A percentile compares a stretch with the other conserved stretches of the same genome.
phyloP scores from a whole-genome alignment of 257 asterid species.

The Solanum bulbocastanum region DNA sequence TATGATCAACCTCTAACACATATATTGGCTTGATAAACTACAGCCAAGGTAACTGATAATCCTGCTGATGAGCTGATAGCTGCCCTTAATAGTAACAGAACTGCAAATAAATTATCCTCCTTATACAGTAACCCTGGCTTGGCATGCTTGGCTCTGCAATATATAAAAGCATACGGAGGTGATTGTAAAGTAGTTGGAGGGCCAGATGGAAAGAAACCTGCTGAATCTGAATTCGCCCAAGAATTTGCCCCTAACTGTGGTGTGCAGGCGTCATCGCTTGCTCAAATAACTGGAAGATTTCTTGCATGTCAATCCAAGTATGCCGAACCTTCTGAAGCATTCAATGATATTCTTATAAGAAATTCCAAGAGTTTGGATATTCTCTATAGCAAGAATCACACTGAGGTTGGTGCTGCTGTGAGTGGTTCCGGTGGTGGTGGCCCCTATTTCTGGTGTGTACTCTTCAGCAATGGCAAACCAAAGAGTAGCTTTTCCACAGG shows the following conservation, averaged over 20 bases:
- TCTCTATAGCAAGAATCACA: constrained; percentile 56
- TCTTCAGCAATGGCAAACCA: constrained; percentile 64
- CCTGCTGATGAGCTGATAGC: constrained; percentile 76
- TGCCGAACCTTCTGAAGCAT: constrained; percentile 41
- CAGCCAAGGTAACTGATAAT: constrained; percentile 74
- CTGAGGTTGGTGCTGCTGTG: constrained; percentile 90
- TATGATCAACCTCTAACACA: background rate
- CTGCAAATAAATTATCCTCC: constrained; percentile 50
- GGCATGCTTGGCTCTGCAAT: constrained; percentile 86
- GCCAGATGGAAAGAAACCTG: constrained; percentile 55
- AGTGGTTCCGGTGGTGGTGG: constrained; percentile 67
- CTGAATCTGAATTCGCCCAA: constrained; percentile 50
- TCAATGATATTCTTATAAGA: constrained; percentile 51
- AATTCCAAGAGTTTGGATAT: constrained; percentile 49
- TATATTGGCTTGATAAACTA: background rate
- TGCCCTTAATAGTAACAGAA: constrained; percentile 49
- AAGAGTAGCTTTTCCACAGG: constrained; percentile 52
- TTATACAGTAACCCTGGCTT: constrained; percentile 77
- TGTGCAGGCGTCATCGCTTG: constrained; percentile 42
- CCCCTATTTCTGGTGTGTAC: constrained; percentile 83
- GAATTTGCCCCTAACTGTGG: constrained; percentile 80
- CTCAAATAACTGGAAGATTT: constrained; percentile 74
- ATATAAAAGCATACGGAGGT: constrained; percentile 77
- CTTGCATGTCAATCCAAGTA: constrained; percentile 78
- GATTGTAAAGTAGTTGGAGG: constrained; percentile 74